Base-by-base conservation (phyloP, 345 rosid genomes). In the Camelina sativa region DNA sequence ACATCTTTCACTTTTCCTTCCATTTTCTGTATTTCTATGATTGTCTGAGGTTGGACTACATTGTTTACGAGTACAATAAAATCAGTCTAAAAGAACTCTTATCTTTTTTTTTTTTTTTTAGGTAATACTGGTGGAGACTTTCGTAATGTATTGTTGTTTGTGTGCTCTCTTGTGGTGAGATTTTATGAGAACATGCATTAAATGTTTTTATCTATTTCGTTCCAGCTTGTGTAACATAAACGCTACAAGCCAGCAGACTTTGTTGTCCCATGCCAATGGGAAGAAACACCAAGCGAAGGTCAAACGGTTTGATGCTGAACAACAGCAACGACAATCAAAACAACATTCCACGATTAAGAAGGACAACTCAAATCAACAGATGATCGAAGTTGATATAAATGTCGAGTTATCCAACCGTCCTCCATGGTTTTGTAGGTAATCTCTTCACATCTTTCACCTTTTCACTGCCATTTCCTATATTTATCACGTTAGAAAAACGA, bases 241-340 rank as follows among this genome's bases (percentile, higher is more conserved):
- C 80, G 90, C 93, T 67, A 70, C 93, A 1, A 84, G 93, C 75
- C 79, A 85, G 83, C 90, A 91, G 79, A 10, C 81, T 23, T 75
- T 91, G 74, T 86, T 89, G 57, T 81, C 84, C 48, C 97, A 89
- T 81, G 95, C 95, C 59, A 85, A 86, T 37, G 97, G 97, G 43
- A 91, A 89, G 85, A 91, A 87, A 83, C 97, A 91, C 78, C 74
- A 81, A 73, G 82, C 84, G 17, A 87, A 85, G 62, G 93, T 84
- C 37, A 75, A 88, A 35, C 86, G 86, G 55, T 68, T 83, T 74
- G 86, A 84, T 82, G 83, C 88, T 47, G 80, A 79, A 54, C 87
- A 78, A 59, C 84, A 75, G 67, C 43, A 58, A 58, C 43, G 6
- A 16, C 62, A 58, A 58, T 9, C 12, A 58, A 9, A 16, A 58